Base-by-base conservation (phyloP, 75 land plant genomes). In the Pinus albicaulis region DNA sequence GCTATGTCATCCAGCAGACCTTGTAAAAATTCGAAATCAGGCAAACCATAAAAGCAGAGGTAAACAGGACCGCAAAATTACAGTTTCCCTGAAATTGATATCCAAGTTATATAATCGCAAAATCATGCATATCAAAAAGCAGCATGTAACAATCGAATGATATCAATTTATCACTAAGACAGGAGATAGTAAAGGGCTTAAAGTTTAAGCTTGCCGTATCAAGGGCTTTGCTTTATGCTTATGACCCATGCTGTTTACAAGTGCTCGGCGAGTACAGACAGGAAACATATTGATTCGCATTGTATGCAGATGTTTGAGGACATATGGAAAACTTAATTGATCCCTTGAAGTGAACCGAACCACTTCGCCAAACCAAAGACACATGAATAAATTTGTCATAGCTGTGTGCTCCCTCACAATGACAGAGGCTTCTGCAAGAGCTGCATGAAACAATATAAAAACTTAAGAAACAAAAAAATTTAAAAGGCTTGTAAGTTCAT, bases 331-430 rank as follows among this genome's bases (percentile, higher is more conserved):
- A 80, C 99, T 98, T 16, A 98, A 84, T 68, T 98, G 99, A 83
- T 98, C 99, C 25, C 99, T 81, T 60, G 99, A 98, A 28, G 99
- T 98, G 78, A 94, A 98, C 17, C 98, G 89, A 61, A 92, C 92
- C 58, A 95, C 99, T 79, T 98, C 99, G 77, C 93, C 93, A 78
- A 96, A 96, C 99, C 99, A 96, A 19, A 92, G 84, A 76, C 99
- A 96, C 98, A 88, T 98, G n/a, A 98, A 88, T 36, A 91, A 79
- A 78, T 98, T 95, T 2, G 96, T 88, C 56, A 83, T 41, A 36
- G 91, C 86, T 0, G 85, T 89, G 75, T 95, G 98, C 82, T 98
- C 92, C 88, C 99, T 90, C 74, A 95, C 91, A 41, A 98, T 98
- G 11, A 98, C 84, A 38, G 98, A 95, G 22, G 99, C 99, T 74